Conservation (phyloP, 2,329 filamentous ascomycete species). For the Colletotrichum sidae region DNA sequence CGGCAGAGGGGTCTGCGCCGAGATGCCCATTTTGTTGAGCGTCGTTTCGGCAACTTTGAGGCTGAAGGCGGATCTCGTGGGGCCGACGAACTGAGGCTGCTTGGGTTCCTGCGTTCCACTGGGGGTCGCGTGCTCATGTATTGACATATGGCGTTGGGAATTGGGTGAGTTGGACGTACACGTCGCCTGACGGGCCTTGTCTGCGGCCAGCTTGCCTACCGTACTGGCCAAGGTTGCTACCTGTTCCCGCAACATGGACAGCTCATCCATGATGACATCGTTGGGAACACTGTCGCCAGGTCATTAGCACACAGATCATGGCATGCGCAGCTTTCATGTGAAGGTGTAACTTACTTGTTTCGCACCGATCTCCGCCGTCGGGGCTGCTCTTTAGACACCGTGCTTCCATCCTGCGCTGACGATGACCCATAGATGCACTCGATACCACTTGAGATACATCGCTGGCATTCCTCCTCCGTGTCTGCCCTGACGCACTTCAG, state of each 20-base stretch:
- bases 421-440: constrained; percentile 41
- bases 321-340: background rate
- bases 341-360: background rate
- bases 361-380: constrained; percentile 3
- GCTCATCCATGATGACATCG: constrained; percentile 42
- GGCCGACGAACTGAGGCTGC: constrained; percentile 50
- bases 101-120: constrained; percentile 41
- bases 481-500: constrained; percentile 51
- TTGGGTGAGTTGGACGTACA: constrained; percentile 2
- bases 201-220: constrained; percentile 44
- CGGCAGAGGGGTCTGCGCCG: constrained; percentile 9
- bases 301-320: background rate
- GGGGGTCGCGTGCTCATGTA: constrained; percentile 9
- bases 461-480: constrained; percentile 43
- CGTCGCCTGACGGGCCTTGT: constrained; percentile 20
- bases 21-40: constrained; percentile 50
- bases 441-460: constrained; percentile 44
- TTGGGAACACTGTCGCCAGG: constrained; percentile 12
- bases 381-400: background rate
- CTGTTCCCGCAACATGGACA: constrained; percentile 46
- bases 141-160: constrained; percentile 17
- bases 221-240: constrained; percentile 43
- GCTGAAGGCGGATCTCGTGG: constrained; percentile 49
- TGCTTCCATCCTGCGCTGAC: constrained; percentile 40
- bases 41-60: constrained; percentile 50